phyloP scores from a whole-genome alignment of 805 yeast genomes.

The Ogataea pilisensis region DNA sequence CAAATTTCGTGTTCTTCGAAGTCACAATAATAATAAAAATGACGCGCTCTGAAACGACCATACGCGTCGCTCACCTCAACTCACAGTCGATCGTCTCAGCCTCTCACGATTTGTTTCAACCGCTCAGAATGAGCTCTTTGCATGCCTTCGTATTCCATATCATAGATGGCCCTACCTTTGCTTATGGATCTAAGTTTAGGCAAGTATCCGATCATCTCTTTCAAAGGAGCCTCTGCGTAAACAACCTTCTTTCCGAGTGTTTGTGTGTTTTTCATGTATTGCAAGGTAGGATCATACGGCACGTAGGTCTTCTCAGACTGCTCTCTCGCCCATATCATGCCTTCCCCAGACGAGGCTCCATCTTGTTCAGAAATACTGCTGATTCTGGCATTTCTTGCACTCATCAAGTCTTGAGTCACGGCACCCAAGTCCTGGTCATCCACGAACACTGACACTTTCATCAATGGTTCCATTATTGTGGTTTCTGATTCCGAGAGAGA shows the following conservation, averaged over 20 bases:
- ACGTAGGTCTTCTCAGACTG: constrained; percentile 61
- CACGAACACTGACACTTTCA: constrained; percentile 68
- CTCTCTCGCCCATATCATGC: constrained; percentile 43
- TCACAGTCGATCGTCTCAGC: background rate
- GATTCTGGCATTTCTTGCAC: constrained; percentile 73
- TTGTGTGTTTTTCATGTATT: constrained; percentile 23
- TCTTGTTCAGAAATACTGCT: constrained; percentile 64
- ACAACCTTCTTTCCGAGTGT: constrained; percentile 47
- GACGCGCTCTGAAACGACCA: no score
- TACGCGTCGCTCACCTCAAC: no score
- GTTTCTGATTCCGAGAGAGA: constrained; percentile 30
- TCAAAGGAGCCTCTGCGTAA: constrained; percentile 77
- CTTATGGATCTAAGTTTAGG: constrained; percentile 75
- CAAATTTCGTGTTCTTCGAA: background rate
- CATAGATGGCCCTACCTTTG: constrained; percentile 82
- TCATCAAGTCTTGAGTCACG: constrained; percentile 80
- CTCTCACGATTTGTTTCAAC: constrained; percentile 30
- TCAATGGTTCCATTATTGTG: constrained; percentile 79
- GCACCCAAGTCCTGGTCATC: constrained; percentile 72
- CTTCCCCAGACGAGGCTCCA: constrained; percentile 26
- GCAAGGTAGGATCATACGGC: constrained; percentile 73
- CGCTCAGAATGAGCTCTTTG: constrained; percentile 57
- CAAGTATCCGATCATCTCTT: constrained; percentile 88
- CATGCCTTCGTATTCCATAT: constrained; percentile 76
- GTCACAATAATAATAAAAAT: no score